A percentile compares a stretch with the other conserved stretches of the same genome.
phyloP scores from a whole-genome alignment of 164 flowering plant species.

The Umbellularia californica region DNA sequence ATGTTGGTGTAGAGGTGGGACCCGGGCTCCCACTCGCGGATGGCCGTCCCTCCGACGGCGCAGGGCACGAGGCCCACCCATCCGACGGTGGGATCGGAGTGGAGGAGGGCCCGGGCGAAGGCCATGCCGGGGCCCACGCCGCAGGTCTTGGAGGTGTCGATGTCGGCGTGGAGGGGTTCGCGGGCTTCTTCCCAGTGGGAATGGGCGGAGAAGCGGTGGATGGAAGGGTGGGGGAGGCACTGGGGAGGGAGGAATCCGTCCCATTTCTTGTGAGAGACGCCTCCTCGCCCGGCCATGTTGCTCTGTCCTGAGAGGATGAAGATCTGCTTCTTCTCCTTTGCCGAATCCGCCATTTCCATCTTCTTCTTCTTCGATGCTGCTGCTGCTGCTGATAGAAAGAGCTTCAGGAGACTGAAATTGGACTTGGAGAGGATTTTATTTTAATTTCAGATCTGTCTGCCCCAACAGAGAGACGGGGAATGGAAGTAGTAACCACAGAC shows the following conservation, averaged over 20 bases:
- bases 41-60: constrained; percentile 88
- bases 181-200: constrained; percentile 56
- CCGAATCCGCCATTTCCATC: no score
- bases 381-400: no score
- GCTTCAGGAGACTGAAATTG: no score
- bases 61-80: constrained; percentile 52
- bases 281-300: constrained; percentile 86
- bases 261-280: constrained; percentile 49
- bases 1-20: constrained; percentile 54
- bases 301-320: constrained; percentile 57
- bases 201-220: constrained; percentile 40
- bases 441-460: no score
- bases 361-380: no score
- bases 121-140: constrained; percentile 88
- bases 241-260: constrained; percentile 57
- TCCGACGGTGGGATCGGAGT: constrained; percentile 3
- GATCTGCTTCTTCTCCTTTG: not conserved
- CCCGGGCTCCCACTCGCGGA: constrained; percentile 84
- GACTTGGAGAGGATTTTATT: no score
- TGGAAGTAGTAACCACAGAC: no score
- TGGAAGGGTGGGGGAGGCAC: constrained; percentile 35
- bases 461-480: no score
- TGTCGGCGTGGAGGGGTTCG: constrained; percentile 71
- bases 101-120: constrained; percentile 46
- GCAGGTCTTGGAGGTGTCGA: constrained; percentile 49